Percentiles rank a stretch among this genome's conserved stretches.
These are phyloP conservation scores for Hypseocharis bilobata DNA, from an alignment of 441 rosid species.

Conservation along the genomic window DNA sequence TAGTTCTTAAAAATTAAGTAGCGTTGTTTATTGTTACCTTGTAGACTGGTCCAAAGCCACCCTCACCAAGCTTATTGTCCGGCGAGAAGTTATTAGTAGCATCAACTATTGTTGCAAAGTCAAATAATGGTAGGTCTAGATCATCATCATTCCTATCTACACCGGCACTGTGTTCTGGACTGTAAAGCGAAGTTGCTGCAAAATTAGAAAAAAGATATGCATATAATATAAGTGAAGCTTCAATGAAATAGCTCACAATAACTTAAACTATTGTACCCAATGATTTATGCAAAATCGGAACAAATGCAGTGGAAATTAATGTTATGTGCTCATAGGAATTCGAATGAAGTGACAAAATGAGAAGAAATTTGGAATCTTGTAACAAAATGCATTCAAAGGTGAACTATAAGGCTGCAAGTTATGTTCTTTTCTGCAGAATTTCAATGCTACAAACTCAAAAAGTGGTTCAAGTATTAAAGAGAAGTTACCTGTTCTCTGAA, in stretches of 20 bases:
- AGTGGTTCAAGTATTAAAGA: background rate
- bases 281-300: no score
- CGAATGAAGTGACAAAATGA: no score
- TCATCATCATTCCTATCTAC: conserved; percentile 19
- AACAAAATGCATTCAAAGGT: no score
- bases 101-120: conserved; percentile 22
- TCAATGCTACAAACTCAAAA: no score
- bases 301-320: no score
- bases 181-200: background rate
- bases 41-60: conserved; percentile 37
- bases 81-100: conserved; percentile 31
- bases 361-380: no score
- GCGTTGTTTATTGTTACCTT: conserved; percentile 15
- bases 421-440: no score
- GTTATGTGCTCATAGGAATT: no score
- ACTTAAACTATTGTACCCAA: no score
- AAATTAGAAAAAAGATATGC: background rate
- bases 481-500: background rate
- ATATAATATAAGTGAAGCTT: background rate
- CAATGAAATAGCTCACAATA: background rate
- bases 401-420: no score
- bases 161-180: background rate
- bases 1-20: background rate
- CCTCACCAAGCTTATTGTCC: conserved; percentile 36
- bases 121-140: conserved; percentile 28